Conservation (phyloP, 2,329 filamentous ascomycete genomes). For the Nothomitra cinnamomea region DNA sequence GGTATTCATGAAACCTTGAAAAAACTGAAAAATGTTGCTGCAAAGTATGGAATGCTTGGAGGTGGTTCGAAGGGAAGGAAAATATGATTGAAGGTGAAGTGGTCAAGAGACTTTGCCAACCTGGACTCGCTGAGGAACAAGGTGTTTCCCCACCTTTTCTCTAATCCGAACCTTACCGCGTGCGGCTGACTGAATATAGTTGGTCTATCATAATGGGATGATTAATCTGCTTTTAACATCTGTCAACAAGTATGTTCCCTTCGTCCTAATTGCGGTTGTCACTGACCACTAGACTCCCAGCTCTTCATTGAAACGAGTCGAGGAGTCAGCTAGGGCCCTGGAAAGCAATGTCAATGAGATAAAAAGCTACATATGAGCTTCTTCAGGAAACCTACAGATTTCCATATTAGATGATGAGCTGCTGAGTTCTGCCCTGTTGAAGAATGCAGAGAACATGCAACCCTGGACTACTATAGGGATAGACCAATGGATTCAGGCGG, state of each 20-base stretch:
- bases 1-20: background rate
- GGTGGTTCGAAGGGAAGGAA: background rate
- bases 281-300: conserved; percentile 5
- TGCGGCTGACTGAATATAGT: background rate
- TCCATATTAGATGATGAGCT: background rate
- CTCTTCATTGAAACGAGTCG: conserved; percentile 9
- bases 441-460: conserved; percentile 7
- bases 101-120: background rate
- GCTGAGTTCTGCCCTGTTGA: conserved; percentile 5
- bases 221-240: background rate
- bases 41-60: background rate
- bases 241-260: background rate
- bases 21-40: background rate
- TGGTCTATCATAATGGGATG: background rate
- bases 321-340: conserved; percentile 3
- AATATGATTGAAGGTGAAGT: background rate
- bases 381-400: background rate
- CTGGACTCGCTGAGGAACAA: background rate
- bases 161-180: background rate
- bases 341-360: conserved; percentile 7
- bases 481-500: conserved; percentile 8
- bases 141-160: background rate
- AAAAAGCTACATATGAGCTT: conserved; percentile 5
- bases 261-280: background rate
- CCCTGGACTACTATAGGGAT: conserved; percentile 9